Evolutionary conservation across 2,329 filamentous ascomycete genomes (phyloP), one percentile per base, ranked within the genome.

Genomic region (Amesomyces nigricolor): DNA sequence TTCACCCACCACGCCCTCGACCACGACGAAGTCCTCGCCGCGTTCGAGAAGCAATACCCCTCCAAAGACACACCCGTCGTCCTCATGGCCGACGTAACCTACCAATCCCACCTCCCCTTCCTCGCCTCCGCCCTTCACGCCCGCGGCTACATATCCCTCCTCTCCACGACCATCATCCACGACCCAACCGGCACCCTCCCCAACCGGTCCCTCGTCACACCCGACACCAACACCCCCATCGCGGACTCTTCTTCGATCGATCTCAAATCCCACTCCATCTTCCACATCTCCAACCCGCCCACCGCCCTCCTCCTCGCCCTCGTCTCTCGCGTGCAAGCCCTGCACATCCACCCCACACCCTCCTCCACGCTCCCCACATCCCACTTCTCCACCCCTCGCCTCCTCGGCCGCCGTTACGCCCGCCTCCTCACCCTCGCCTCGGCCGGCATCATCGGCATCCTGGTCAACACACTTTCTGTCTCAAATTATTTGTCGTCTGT

Each of bases 381-480:
- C n/a, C 71, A 75, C 8, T 71, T 75, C 10, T 73, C 79, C 22
- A 70, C 70, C 7, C 68, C 67, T 47, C 74, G 74, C 4, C 71
- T 83, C 9, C 82, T 99, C 14, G 86, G 89, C 26, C 87, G 94
- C 2, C 88, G 94, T 38, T 99, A 97, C 70, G 94, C 87, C 1
- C 85, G 94, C 56, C 79, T 96, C 10, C 87, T 92, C 1, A 84
- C 83, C 0, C 83, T 97, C 29, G 83, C 86, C 16, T 89, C 90
- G 0, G 87, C 86, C 0, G 85, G 90, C 17, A 84, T 96, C 49
- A 90, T 96, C 63, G 94, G 94, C 7, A 96, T 99, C 58, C 77
- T 99, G 1, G 91, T 99, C 71, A 97, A 97, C 71, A 99, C 94
- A 0, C 82, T 99, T 4, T 92, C 88, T 19, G 90, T 97, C 5